Base-by-base conservation (phyloP, 495 filamentous ascomycete genomes). In the Penicillium lividum region DNA sequence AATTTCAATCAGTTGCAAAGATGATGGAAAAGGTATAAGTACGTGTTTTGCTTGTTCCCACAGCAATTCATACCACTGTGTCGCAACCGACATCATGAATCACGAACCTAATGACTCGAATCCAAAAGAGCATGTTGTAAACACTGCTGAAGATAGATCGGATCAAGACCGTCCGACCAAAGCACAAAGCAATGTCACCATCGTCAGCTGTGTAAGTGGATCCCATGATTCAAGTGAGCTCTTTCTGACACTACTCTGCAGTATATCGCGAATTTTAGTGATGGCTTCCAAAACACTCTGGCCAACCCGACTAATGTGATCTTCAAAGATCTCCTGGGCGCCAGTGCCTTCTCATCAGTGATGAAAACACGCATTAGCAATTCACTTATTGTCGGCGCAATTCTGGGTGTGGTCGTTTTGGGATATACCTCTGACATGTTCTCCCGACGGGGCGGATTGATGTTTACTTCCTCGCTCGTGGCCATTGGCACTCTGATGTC, bases 231-330 rank as follows among this genome's bases (percentile, higher is more conserved):
- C 5, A n/a, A 15, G 7, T 5, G 38, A 44, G 65, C 11, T 9
- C 5, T 29, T 10, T 8, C 7, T 42, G n/a, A 10, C n/a, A 22
- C 5, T 51, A 40, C 13, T 15, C 5, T 33, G 4, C 45, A 75
- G 72, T 70, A 71, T 34, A 71, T 73, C 22, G 72, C 72, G 47
- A 73, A 75, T 49, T 73, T 75, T 64, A 73, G 68, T 40, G 72
- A 73, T 44, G 72, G 72, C 4, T 70, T 69, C 47, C 70, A 73
- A 51, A 75, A 73, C 40, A 50, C 40, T 8, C 57, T 73, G 13
- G 70, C 70, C 5, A 73, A 73, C 28, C 72, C 70, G 0, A 75
- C 70, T 30, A 75, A 75, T 65, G 67, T 75, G 51, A 70, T 75
- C 10, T 73, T 73, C 58, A 71, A 67, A 31, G 29, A 69, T n/a